These are phyloP conservation scores for Kluyveromyces starmeri DNA, from an alignment of 805 yeast genomes.

Conservation along the genomic window DNA sequence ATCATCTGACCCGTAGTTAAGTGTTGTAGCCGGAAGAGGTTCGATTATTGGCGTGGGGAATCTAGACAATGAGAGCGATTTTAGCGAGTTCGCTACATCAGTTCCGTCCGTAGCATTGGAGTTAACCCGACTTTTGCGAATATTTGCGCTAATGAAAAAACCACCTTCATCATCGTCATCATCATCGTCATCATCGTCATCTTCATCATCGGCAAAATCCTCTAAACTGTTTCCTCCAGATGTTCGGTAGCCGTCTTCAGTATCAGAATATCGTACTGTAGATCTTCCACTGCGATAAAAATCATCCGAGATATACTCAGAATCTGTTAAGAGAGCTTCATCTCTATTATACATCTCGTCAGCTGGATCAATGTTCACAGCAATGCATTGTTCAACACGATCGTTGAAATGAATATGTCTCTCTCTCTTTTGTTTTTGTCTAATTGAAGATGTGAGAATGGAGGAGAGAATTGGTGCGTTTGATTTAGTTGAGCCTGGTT, in stretches of 20 bases:
- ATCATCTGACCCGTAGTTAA: conserved; percentile 68
- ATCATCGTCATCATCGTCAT: conserved; percentile 17
- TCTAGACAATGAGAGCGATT: conserved; percentile 3
- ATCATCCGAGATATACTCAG: not conserved
- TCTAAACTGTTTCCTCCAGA: not conserved
- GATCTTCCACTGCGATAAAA: not conserved
- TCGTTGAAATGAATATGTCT: conserved; percentile 88
- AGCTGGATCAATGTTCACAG: conserved; percentile 35
- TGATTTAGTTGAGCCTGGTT: not conserved
- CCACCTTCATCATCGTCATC: conserved; percentile 29
- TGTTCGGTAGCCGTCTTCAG: not conserved
- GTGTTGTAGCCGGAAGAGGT: conserved; percentile 74
- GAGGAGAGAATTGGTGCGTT: conserved; percentile 10
- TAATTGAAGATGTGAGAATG: conserved; percentile 14
- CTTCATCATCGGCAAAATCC: conserved; percentile 5
- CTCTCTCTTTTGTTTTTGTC: conserved; percentile 11
- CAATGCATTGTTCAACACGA: conserved; percentile 90
- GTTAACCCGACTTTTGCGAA: conserved; percentile 21
- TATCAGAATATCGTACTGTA: not conserved
- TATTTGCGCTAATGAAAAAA: conserved; percentile 25
- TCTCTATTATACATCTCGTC: conserved; percentile 29
- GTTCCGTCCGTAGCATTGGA: not conserved
- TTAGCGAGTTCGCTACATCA: conserved; percentile 2
- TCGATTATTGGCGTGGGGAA: conserved; percentile 51
- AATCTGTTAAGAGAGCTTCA: conserved; percentile 3